Conservation (phyloP, 2,329 filamentous ascomycete species). For the Fusarium pseudonygamai region DNA sequence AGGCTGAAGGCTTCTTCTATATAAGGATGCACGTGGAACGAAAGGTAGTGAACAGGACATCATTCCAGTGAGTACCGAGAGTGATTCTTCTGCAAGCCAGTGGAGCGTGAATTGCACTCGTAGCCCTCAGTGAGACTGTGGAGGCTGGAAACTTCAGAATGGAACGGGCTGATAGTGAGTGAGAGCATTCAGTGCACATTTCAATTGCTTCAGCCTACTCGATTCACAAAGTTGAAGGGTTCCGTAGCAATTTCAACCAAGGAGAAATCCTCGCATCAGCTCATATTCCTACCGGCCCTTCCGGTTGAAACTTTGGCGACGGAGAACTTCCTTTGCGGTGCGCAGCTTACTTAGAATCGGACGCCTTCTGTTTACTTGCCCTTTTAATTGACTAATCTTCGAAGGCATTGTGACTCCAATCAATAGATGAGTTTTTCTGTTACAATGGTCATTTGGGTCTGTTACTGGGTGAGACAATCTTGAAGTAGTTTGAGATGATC, state of each 20-base stretch:
- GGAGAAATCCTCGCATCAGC: fast-evolving
- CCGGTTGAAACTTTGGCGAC: neutral
- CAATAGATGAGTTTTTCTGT: neutral
- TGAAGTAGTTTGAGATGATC: fast-evolving
- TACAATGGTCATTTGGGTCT: neutral
- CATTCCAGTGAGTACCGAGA: neutral
- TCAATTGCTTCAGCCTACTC: fast-evolving
- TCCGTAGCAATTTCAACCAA: neutral
- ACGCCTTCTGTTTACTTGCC: neutral
- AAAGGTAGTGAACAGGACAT: neutral
- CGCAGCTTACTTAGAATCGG: fast-evolving
- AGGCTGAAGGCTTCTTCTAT: fast-evolving
- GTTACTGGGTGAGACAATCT: neutral
- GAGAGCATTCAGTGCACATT: too few relatives aligned
- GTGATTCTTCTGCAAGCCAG: neutral
- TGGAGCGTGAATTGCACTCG: fast-evolving
- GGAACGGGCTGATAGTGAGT: neutral
- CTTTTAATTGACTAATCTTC: fast-evolving
- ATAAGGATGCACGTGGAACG: fast-evolving
- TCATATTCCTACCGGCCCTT: fast-evolving
- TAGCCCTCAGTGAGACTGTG: neutral
- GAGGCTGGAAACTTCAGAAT: neutral
- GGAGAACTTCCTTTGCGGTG: neutral
- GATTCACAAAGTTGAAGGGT: neutral
- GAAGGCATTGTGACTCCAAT: neutral